Conservation (phyloP, 164 flowering plant species). For the Stephania yunnanensis region DNA sequence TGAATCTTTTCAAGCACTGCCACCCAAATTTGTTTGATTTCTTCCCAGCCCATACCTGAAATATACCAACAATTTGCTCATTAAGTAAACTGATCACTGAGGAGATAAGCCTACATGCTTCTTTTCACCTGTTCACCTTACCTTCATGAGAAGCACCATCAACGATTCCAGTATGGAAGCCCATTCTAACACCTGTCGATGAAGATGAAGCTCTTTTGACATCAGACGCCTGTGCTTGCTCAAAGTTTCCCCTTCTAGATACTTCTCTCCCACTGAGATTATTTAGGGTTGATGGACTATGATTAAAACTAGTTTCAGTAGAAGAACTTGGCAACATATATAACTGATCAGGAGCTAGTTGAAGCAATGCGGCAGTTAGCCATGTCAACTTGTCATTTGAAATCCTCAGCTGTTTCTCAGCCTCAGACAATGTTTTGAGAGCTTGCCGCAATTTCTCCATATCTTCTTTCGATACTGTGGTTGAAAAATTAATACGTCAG, state of each 20-base stretch:
- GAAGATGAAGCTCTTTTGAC: slow-evolving; percentile 28
- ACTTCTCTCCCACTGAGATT: slow-evolving; percentile 32
- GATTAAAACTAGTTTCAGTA: slow-evolving; percentile 60
- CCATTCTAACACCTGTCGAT: slow-evolving; percentile 27
- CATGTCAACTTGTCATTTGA: slow-evolving; percentile 92
- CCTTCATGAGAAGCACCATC: slow-evolving; percentile 14
- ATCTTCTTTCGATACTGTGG: slow-evolving; percentile 87
- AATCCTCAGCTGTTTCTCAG: slow-evolving; percentile 89
- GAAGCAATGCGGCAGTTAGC: slow-evolving; percentile 96
- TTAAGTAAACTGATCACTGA: slow-evolving; percentile 26
- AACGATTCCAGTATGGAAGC: slow-evolving; percentile 31
- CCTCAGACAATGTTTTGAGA: slow-evolving; percentile 86
- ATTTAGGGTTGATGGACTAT: slow-evolving; percentile 44
- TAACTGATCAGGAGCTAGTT: slow-evolving; percentile 96
- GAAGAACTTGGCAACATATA: slow-evolving; percentile 79
- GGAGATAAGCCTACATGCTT: slow-evolving; percentile 27
- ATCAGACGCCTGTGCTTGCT: slow-evolving; percentile 26
- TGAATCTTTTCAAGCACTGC: slow-evolving; percentile 63
- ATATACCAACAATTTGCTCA: slow-evolving; percentile 25
- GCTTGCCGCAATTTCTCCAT: slow-evolving; percentile 96
- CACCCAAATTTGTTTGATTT: slow-evolving; percentile 73
- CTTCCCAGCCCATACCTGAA: slow-evolving; percentile 29
- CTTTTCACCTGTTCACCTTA: slow-evolving; percentile 29
- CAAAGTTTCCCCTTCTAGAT: slow-evolving; percentile 22
- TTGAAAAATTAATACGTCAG: slow-evolving; percentile 11